These are phyloP conservation scores for Stipa capillata DNA, from an alignment of 176 grass and related monocot genomes.

Conservation along the genomic window DNA sequence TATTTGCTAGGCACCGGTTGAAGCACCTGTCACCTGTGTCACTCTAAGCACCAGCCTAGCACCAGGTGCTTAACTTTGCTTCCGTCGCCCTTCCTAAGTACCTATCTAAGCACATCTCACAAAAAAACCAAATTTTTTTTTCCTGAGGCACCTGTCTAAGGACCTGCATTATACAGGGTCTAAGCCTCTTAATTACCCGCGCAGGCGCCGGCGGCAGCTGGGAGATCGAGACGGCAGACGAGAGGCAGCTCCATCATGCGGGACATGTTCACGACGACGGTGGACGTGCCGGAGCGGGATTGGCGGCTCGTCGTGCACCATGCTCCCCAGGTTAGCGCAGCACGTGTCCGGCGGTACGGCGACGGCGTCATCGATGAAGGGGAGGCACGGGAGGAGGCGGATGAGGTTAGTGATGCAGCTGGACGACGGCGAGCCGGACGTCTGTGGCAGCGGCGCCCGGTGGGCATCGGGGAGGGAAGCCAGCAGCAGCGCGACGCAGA, in stretches of 20 bases:
- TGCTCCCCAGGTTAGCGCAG: conserved; percentile 56
- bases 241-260: conserved; percentile 41
- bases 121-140: no score
- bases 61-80: no score
- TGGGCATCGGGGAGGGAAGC: neutral
- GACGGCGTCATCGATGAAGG: conserved; percentile 30
- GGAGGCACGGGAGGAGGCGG: conserved; percentile 56
- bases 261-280: conserved; percentile 53
- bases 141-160: no score
- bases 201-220: conserved; percentile 25
- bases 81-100: no score
- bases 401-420: conserved; percentile 37
- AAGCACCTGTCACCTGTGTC: no score
- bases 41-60: no score
- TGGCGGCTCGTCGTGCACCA: conserved; percentile 60
- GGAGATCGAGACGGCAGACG: conserved; percentile 64
- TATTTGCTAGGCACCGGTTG: no score
- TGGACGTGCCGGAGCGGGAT: conserved; percentile 26
- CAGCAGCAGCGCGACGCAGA: conserved; percentile 5
- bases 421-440: neutral
- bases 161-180: no score
- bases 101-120: no score
- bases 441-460: neutral
- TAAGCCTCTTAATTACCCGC: no score
- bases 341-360: conserved; percentile 47